Conservation (phyloP, 345 rosid species). For the Salix suchowensis region DNA sequence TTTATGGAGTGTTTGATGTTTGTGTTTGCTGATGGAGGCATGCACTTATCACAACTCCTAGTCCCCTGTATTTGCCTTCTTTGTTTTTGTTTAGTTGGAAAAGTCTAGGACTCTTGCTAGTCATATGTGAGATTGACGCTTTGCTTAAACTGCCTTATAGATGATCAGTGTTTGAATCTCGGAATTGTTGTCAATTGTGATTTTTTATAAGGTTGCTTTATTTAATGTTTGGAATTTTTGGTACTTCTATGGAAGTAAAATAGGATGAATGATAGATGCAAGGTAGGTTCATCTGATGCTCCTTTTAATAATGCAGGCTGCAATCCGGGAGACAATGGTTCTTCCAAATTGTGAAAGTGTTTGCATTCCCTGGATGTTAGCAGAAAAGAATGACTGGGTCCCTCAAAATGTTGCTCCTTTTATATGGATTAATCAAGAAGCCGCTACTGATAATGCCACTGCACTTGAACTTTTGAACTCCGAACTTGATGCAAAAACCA, state of each 20-base stretch:
- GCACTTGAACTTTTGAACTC: slow-evolving; percentile 19
- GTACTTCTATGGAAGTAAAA: background rate
- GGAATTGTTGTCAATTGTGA: no score
- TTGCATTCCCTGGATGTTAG: slow-evolving; percentile 79
- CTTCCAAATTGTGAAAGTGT: slow-evolving; percentile 84
- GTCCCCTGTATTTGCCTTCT: background rate
- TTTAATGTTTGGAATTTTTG: background rate
- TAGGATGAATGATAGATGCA: background rate
- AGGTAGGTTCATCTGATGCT: slow-evolving; percentile 1
- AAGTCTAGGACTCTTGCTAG: no score
- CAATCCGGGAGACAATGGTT: slow-evolving; percentile 70
- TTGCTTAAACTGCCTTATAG: no score
- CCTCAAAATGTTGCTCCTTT: slow-evolving; percentile 71
- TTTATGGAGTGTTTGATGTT: background rate
- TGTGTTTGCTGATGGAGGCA: background rate
- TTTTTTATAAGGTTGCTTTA: background rate
- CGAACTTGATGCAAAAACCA: slow-evolving; percentile 39
- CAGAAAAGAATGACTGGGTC: slow-evolving; percentile 90
- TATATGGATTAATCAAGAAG: slow-evolving; percentile 79
- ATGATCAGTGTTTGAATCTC: no score
- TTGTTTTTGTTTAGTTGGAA: no score
- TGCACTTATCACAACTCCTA: background rate
- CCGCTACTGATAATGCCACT: slow-evolving; percentile 29
- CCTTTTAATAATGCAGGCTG: slow-evolving; percentile 40
- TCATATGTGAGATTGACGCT: no score